These are phyloP conservation scores for Hygrocybe punicea DNA, from an alignment of 768 basidiomycete species.

Conservation along the genomic window DNA sequence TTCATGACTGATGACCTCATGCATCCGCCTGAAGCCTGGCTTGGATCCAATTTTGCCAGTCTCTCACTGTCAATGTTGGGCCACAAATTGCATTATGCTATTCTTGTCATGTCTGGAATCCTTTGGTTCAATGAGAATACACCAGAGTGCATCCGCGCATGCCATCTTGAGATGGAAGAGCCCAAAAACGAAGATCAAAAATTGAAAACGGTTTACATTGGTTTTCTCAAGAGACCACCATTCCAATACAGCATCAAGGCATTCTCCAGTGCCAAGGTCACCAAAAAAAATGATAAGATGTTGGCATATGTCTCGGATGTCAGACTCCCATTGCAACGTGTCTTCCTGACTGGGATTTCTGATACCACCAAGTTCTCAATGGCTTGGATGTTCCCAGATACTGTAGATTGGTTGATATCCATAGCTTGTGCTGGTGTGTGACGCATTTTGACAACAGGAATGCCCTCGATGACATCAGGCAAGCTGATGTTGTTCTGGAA, in stretches of 20 bases:
- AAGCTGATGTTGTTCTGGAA: slow-evolving; percentile 15
- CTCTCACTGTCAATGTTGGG: slow-evolving; percentile 26
- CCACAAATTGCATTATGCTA: slow-evolving; percentile 21
- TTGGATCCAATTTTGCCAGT: slow-evolving; percentile 30
- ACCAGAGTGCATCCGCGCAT: no score
- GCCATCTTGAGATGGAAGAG: slow-evolving; percentile 23
- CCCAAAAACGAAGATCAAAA: slow-evolving; percentile 18
- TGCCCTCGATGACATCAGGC: slow-evolving; percentile 25
- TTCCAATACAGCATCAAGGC: slow-evolving; percentile 7
- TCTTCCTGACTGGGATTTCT: slow-evolving; percentile 15
- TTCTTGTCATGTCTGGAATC: slow-evolving; percentile 13
- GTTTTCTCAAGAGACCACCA: slow-evolving; percentile 14
- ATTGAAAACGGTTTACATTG: slow-evolving; percentile 15
- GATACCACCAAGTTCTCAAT: slow-evolving; percentile 17
- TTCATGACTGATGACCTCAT: slow-evolving; percentile 33
- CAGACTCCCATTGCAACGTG: neutral
- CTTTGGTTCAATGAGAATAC: slow-evolving; percentile 19
- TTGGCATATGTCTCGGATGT: slow-evolving; percentile 8
- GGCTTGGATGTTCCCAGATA: slow-evolving; percentile 18
- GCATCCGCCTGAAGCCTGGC: slow-evolving; percentile 37
- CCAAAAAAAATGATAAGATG: slow-evolving; percentile 23
- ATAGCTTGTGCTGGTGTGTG: slow-evolving; percentile 18
- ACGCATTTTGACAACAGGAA: slow-evolving; percentile 20
- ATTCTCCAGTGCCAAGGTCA: slow-evolving; percentile 22
- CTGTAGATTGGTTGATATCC: slow-evolving; percentile 23